phyloP scores from a whole-genome alignment of 1,139 yeast species.

The Blastobotrys petasosporus region DNA sequence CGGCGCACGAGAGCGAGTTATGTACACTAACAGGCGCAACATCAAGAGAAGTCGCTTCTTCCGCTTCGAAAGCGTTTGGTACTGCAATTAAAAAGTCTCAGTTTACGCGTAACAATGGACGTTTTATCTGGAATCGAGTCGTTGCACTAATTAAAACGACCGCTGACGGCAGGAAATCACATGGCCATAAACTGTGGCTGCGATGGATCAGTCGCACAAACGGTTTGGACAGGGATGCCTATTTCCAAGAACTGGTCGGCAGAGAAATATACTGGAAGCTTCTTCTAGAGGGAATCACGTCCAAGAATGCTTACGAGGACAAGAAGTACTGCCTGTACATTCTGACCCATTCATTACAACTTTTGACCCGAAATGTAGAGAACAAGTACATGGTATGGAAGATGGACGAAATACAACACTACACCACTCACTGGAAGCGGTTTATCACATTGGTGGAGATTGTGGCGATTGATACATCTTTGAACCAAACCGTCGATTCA shows the following conservation, averaged over 20 bases:
- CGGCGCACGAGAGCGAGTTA: slow-evolving; percentile 3
- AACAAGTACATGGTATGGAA: slow-evolving; percentile 48
- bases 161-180: slow-evolving; percentile 7
- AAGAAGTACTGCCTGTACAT: slow-evolving; percentile 69
- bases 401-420: slow-evolving; percentile 26
- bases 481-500: slow-evolving; percentile 84
- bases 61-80: slow-evolving; percentile 7
- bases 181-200: slow-evolving; percentile 27
- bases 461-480: slow-evolving; percentile 75
- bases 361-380: slow-evolving; percentile 38
- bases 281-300: slow-evolving; percentile 53
- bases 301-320: slow-evolving; percentile 53
- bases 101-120: slow-evolving; percentile 1
- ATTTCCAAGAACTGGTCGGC: slow-evolving; percentile 37
- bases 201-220: slow-evolving; percentile 19
- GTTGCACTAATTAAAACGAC: slow-evolving; percentile 5
- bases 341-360: slow-evolving; percentile 53
- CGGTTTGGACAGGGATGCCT: slow-evolving; percentile 18
- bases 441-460: slow-evolving; percentile 73
- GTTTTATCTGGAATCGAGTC: slow-evolving; percentile 8
- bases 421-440: slow-evolving; percentile 60
- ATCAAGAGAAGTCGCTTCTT: slow-evolving; percentile 2
- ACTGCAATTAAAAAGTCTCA: slow-evolving; percentile 4
- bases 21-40: slow-evolving; percentile 11
- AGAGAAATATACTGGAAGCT: slow-evolving; percentile 50